Conservation (phyloP, 257 asterid genomes). For the Rubia yunnanensis region DNA sequence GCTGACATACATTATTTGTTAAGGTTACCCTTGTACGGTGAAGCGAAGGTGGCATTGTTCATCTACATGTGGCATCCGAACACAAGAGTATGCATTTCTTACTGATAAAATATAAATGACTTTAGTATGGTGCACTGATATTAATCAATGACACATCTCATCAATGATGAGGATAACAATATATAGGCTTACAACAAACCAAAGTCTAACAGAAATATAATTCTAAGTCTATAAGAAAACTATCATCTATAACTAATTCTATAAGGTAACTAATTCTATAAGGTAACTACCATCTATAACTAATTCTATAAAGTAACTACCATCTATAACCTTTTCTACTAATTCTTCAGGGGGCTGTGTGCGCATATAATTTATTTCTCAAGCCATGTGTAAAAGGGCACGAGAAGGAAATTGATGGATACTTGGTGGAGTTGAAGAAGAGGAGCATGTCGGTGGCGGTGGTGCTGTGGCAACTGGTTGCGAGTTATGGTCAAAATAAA, state of each 20-base stretch:
- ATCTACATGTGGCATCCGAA: conserved; percentile 54
- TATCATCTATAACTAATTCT: too few relatives aligned
- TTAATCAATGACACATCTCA: too few relatives aligned
- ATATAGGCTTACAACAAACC: too few relatives aligned
- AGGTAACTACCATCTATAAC: too few relatives aligned
- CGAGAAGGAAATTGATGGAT: conserved; percentile 38
- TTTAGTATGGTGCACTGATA: too few relatives aligned
- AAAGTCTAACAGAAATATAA: too few relatives aligned
- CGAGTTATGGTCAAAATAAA: conserved; percentile 23
- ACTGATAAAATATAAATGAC: too few relatives aligned
- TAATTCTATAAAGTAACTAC: too few relatives aligned
- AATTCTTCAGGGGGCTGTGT: conserved; percentile 35
- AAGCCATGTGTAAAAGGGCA: conserved; percentile 31
- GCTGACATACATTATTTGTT: background rate
- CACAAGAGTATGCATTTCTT: conserved; percentile 30
- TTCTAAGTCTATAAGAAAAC: too few relatives aligned
- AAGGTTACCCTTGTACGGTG: conserved; percentile 55
- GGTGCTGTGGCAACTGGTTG: conserved; percentile 29
- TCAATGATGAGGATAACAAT: too few relatives aligned
- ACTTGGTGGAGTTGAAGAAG: conserved; percentile 27
- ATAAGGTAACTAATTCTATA: too few relatives aligned
- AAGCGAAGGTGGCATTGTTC: conserved; percentile 47
- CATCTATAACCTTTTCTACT: too few relatives aligned
- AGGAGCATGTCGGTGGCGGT: conserved; percentile 8
- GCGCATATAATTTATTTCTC: conserved; percentile 29